A percentile compares a stretch with the other conserved stretches of the same genome.
Conservation (phyloP, 1,284 basidiomycete genomes). For the Malassezia dermatis region DNA sequence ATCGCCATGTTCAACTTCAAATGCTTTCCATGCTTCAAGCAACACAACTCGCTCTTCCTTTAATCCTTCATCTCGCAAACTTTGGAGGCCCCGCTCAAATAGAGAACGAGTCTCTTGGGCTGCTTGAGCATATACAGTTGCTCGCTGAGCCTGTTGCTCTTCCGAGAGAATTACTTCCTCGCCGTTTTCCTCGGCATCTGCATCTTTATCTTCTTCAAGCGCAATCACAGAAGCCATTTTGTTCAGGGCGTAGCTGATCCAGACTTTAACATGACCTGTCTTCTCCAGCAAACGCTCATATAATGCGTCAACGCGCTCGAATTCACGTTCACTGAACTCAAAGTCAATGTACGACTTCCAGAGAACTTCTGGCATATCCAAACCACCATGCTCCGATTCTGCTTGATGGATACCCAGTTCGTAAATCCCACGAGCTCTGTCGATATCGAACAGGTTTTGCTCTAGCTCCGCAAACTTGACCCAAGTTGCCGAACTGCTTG, state of each 20-base stretch:
- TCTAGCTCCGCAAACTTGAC: constrained; percentile 95
- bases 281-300: constrained; percentile 79
- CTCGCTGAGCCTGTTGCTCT: constrained; percentile 20
- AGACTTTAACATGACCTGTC: constrained; percentile 79
- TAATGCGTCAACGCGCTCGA: constrained; percentile 68
- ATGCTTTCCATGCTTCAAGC: constrained; percentile 83
- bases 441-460: constrained; percentile 76
- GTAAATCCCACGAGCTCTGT: constrained; percentile 85
- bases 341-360: constrained; percentile 82
- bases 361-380: constrained; percentile 94
- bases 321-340: constrained; percentile 85
- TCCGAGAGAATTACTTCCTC: constrained; percentile 8
- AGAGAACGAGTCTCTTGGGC: constrained; percentile 61
- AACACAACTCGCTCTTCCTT: constrained; percentile 87
- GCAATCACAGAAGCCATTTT: constrained; percentile 54
- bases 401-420: constrained; percentile 81
- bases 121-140: constrained; percentile 57
- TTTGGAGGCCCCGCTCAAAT: constrained; percentile 75
- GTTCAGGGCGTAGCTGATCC: constrained; percentile 50
- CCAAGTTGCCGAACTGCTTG: constrained; percentile 55
- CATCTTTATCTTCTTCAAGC: constrained; percentile 59
- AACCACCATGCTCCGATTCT: constrained; percentile 51
- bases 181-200: constrained; percentile 51
- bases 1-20: constrained; percentile 67
- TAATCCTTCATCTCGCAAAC: constrained; percentile 65